Base-by-base conservation (phyloP, 108 stramenopile species). In the Aureococcus anophagefferens region DNA sequence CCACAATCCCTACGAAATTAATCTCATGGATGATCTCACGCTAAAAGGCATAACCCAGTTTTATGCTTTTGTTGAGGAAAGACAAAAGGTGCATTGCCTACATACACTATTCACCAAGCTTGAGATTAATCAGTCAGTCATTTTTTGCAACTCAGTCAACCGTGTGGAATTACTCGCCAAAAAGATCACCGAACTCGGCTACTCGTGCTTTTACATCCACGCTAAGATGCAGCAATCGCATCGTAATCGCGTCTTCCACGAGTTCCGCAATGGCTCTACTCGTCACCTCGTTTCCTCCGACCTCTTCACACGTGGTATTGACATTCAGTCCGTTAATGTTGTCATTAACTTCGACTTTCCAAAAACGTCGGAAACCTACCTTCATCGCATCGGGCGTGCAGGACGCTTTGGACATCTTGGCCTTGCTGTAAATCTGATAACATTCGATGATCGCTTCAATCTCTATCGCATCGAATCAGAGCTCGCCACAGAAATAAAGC, bases 321-420 rank as follows among this genome's bases (percentile, higher is more conserved):
- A 99, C 81, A 96, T 99, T 72, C 94, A 96, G 84, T 90, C 91
- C 77, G 99, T 99, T 28, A 98, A 98, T 73, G 94, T 97, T 34
- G 99, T 97, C 46, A 94, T 95, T 74, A 94, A 95, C 89, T 98
- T 97, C 78, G 97, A 98, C 86, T 97, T 99, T 82, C 97, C 99
- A 69, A 93, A 95, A 87, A 95, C 93, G 76, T 85, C 90, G 15
- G 96, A 99, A 78, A 97, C 96, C 0, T 99, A 98, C 75, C 84
- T 99, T 30, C 99, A 99, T 79, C 91, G 99, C 30, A 97, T 98
- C 67, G 99, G 99, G 34, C 86, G 99, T 46, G 91, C 94, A 9
- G 98, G 97, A 72, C 88, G 98, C 40, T 98, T 97, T 71, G 98
- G 98, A 5, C 96, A 97, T 79, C 85, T 95, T 72, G 98, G 97